Evolutionary conservation across 768 basidiomycete genomes (phyloP).

Genomic region (Multifurca ochricompacta): DNA sequence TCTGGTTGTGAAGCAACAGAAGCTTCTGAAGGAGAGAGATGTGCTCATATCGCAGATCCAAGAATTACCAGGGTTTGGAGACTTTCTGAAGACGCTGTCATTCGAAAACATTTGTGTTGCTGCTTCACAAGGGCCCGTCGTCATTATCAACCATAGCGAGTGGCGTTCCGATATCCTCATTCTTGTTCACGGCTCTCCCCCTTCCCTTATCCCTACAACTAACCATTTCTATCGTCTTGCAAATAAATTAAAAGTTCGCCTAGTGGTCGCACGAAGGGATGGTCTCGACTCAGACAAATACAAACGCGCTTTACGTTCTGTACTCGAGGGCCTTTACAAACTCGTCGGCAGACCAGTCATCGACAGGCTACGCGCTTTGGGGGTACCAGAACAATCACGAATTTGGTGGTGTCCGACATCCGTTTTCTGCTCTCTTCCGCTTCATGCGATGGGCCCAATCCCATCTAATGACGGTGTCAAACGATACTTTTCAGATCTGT

Average conservation of each 20-base stretch:
- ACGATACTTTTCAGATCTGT: slow-evolving; percentile 6
- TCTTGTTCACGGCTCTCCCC: not conserved
- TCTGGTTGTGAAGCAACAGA: not conserved
- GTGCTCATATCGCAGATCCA: not conserved
- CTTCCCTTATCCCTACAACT: not conserved
- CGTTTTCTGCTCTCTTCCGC: slow-evolving; percentile 13
- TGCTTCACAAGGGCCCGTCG: no score
- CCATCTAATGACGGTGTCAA: not conserved
- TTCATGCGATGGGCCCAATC: slow-evolving; percentile 18
- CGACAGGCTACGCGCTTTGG: not conserved
- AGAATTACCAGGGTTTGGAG: not conserved
- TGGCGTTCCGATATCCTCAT: slow-evolving; percentile 12
- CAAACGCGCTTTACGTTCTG: not conserved
- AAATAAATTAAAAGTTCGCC: not conserved
- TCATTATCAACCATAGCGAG: slow-evolving; percentile 3
- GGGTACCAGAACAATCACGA: slow-evolving; percentile 5
- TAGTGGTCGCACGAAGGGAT: not conserved
- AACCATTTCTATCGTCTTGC: not conserved
- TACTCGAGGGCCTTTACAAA: slow-evolving; percentile 1
- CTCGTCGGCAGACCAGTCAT: no score
- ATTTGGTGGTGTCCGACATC: no score
- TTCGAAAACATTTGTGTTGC: not conserved
- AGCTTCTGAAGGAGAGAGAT: not conserved
- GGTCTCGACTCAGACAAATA: not conserved
- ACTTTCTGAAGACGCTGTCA: not conserved